Evolutionary conservation across 2,329 filamentous ascomycete genomes (phyloP).

Genomic region (Arthrobotrys conoides): DNA sequence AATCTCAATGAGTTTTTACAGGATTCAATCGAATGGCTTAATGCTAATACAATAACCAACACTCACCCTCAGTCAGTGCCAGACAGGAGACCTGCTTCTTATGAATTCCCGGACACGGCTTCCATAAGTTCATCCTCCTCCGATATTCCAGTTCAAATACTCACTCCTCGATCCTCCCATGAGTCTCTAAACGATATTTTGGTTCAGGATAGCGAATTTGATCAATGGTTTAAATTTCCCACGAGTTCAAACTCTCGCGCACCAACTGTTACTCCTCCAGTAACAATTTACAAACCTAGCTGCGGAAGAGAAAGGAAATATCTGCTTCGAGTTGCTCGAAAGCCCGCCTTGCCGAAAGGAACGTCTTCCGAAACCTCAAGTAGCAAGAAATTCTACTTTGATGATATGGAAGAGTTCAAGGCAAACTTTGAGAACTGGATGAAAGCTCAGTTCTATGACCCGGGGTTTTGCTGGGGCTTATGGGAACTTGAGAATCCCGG

Average conservation of each 20-base stretch:
- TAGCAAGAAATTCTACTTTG: constrained; percentile 24
- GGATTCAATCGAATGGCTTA: not conserved
- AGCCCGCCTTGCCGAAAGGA: not conserved
- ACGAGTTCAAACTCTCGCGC: not conserved
- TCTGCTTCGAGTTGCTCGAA: constrained; percentile 1
- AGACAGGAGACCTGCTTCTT: not conserved
- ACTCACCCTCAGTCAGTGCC: not conserved
- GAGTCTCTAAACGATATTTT: not conserved
- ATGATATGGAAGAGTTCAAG: constrained; percentile 20
- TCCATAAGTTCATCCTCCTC: not conserved
- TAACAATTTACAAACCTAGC: not conserved
- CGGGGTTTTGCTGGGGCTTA: constrained; percentile 19
- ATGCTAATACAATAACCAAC: not conserved
- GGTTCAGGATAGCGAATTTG: not conserved
- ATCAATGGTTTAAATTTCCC: not conserved
- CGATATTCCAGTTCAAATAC: not conserved
- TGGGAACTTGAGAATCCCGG: constrained; percentile 12
- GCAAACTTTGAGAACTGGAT: constrained; percentile 35
- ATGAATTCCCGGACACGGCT: not conserved
- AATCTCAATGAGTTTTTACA: not conserved
- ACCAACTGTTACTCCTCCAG: not conserved
- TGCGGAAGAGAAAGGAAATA: constrained; percentile 12
- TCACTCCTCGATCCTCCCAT: constrained; percentile 8
- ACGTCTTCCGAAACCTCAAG: not conserved
- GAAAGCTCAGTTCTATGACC: constrained; percentile 17